These are phyloP conservation scores for Ceratorhiza oryzae-sativae DNA, from an alignment of 1,284 basidiomycete species.

Conservation along the genomic window DNA sequence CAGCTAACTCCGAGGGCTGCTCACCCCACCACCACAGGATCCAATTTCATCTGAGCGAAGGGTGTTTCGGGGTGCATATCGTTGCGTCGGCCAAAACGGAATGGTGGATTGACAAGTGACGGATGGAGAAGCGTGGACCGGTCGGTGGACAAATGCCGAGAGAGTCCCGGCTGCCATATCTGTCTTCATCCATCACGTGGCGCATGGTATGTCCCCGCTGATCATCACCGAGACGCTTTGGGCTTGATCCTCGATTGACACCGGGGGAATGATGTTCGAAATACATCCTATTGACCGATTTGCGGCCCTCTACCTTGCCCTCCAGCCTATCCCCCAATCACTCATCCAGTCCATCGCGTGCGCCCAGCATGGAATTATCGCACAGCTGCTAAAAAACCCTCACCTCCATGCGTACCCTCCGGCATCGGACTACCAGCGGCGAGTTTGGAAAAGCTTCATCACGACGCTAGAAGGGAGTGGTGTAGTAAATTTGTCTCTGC, in stretches of 20 bases:
- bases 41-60: not conserved
- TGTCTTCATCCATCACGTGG: not conserved
- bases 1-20: not conserved
- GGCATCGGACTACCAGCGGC: conserved; percentile 63
- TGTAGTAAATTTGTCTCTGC: conserved; percentile 53
- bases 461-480: conserved; percentile 58
- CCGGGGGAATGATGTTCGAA: not conserved
- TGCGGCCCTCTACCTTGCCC: conserved; percentile 9
- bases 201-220: not conserved
- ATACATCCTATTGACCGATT: not conserved
- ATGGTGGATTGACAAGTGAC: conserved; percentile 1
- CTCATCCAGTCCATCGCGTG: not conserved
- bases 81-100: not conserved
- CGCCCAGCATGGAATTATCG: not conserved
- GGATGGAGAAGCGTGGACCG: not conserved
- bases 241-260: not conserved
- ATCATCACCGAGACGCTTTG: not conserved
- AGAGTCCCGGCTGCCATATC: not conserved
- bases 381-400: conserved; percentile 4
- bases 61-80: not conserved
- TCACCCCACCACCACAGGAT: conserved; percentile 9
- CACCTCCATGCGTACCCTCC: conserved; percentile 57
- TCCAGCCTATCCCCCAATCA: not conserved
- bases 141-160: not conserved
- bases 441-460: conserved; percentile 76